Percentiles rank a stretch among this genome's conserved stretches.
These are phyloP conservation scores for Coemansia sp. DNA, from an alignment of 371 early-diverging fungal genomes.

Conservation along the genomic window DNA sequence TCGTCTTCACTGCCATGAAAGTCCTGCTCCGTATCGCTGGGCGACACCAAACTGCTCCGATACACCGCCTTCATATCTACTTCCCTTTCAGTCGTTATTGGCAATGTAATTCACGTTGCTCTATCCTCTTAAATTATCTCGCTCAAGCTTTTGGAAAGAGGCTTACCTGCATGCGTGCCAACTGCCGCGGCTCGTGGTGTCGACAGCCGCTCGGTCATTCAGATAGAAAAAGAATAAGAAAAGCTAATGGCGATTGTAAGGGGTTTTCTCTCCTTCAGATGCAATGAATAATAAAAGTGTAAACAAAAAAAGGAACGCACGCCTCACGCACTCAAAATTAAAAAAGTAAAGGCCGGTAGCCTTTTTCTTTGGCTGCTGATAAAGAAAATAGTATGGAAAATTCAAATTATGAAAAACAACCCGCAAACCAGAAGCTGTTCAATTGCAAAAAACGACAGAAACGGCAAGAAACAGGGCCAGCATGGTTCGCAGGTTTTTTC, in stretches of 20 bases:
- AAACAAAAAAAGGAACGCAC: constrained; percentile 8
- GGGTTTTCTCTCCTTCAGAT: background rate
- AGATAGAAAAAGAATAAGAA: background rate
- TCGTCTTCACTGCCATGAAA: constrained; percentile 16
- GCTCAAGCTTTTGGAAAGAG: background rate
- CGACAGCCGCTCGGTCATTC: constrained; percentile 4
- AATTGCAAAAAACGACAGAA: no score
- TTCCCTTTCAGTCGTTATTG: background rate
- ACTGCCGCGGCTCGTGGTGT: background rate
- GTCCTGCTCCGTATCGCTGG: constrained; percentile 6
- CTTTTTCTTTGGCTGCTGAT: no score
- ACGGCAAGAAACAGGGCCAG: no score
- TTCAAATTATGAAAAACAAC: no score
- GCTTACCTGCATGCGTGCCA: background rate
- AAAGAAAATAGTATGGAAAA: no score
- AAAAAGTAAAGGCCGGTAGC: background rate
- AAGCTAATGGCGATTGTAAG: background rate
- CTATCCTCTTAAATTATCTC: background rate
- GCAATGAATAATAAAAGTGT: background rate
- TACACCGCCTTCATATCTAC: background rate
- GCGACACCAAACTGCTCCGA: constrained; percentile 12
- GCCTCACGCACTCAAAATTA: background rate
- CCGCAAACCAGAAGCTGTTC: no score
- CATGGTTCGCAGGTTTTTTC: background rate
- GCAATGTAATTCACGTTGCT: no score